A percentile compares a stretch with the other conserved stretches of the same genome.
Evolutionary conservation across 225 moss, liverwort and hornwort genomes (phyloP).

Genomic region (Physcomitrellopsis africana): DNA sequence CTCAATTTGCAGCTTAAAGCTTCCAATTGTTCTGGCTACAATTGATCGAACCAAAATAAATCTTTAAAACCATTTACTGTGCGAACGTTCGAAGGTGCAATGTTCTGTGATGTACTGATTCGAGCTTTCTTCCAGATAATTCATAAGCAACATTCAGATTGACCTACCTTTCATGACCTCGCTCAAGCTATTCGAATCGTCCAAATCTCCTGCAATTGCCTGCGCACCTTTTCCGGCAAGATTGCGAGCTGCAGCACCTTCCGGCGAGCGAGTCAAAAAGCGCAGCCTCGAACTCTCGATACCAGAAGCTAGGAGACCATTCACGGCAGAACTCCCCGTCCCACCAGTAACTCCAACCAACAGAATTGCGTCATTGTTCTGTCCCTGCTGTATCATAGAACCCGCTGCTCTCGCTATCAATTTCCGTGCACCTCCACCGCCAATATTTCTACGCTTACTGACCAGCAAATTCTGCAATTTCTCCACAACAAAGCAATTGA

Average conservation of each 20-base stretch:
- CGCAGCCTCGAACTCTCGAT: conserved; percentile 42
- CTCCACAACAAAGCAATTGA: not conserved
- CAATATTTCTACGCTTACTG: not conserved
- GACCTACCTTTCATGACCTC: conserved; percentile 42
- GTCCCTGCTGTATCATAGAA: not conserved
- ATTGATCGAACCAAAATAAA: not conserved
- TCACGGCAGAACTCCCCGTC: conserved; percentile 52
- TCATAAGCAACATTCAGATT: conserved; percentile 6
- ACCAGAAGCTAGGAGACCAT: conserved; percentile 46
- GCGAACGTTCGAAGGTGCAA: not conserved
- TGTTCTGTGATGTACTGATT: not conserved
- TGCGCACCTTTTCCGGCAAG: conserved; percentile 40
- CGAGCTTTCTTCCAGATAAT: conserved; percentile 15
- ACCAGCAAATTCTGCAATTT: not conserved
- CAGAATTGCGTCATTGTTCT: conserved; percentile 27
- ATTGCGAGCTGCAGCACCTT: conserved; percentile 40
- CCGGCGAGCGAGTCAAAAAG: conserved; percentile 51
- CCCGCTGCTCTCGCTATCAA: conserved; percentile 21
- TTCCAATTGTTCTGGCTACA: not conserved
- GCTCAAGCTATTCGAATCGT: conserved; percentile 34
- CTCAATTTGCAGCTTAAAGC: not conserved
- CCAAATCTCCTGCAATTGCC: conserved; percentile 52
- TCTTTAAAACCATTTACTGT: not conserved
- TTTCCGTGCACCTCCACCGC: not conserved
- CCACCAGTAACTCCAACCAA: conserved; percentile 60